Conservation (phyloP, 306 rosid species). For the Prunus dulcis region DNA sequence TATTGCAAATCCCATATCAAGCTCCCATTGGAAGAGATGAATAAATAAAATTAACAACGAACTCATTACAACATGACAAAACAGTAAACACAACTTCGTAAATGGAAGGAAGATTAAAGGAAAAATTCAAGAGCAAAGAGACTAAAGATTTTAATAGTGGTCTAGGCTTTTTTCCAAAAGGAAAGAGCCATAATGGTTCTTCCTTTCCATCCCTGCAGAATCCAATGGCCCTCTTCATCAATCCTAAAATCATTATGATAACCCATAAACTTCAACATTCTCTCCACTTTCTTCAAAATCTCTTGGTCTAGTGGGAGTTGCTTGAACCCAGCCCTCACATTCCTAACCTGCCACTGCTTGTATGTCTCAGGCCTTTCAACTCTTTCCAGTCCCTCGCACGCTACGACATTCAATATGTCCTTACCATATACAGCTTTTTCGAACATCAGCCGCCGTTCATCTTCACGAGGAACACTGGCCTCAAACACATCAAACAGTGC, state of each 20-base stretch:
- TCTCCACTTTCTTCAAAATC: constrained; percentile 9
- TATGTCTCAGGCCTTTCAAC: constrained; percentile 40
- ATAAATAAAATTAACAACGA: background rate
- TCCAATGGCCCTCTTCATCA: constrained; percentile 32
- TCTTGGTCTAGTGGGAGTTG: constrained; percentile 28
- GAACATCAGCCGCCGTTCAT: constrained; percentile 20
- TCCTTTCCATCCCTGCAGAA: constrained; percentile 41
- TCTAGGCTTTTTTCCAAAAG: constrained; percentile 26
- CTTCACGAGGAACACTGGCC: constrained; percentile 7
- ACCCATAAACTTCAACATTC: background rate
- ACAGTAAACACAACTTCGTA: background rate
- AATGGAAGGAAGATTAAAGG: background rate
- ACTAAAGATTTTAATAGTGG: background rate
- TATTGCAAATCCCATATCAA: constrained; percentile 1
- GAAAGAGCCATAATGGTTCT: constrained; percentile 15
- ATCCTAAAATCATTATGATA: constrained; percentile 29
- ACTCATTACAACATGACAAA: background rate
- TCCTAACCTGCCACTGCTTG: constrained; percentile 32
- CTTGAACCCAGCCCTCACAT: constrained; percentile 30
- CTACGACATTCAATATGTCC: constrained; percentile 26
- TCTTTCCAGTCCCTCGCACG: constrained; percentile 35
- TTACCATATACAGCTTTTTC: constrained; percentile 24
- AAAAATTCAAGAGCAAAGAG: background rate
- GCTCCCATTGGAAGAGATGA: background rate
- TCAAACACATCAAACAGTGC: constrained; percentile 29